phyloP scores from a whole-genome alignment of 306 rosid species.

The Carpinus fangiana region DNA sequence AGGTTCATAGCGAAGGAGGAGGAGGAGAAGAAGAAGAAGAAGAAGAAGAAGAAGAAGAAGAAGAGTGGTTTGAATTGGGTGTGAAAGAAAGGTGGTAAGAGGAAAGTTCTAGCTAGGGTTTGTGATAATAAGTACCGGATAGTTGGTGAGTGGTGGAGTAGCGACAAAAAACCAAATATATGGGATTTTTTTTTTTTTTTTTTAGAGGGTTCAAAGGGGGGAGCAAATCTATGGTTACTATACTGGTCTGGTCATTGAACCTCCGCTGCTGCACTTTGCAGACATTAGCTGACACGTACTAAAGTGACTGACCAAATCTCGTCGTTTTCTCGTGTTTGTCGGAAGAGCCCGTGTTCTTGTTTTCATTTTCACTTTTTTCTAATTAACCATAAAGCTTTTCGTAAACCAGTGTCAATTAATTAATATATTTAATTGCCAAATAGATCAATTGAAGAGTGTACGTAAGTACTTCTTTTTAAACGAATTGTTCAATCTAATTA shows the following conservation, averaged over 20 bases:
- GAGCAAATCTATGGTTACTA: slow-evolving; percentile 38
- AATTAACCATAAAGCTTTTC: background rate
- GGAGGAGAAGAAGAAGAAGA: slow-evolving; percentile 16
- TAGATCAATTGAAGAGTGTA: no score
- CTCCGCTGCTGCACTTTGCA: slow-evolving; percentile 42
- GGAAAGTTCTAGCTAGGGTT: slow-evolving; percentile 41
- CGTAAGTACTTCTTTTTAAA: no score
- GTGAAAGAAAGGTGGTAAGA: background rate
- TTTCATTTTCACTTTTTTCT: background rate
- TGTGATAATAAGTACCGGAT: slow-evolving; percentile 15
- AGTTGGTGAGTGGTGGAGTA: slow-evolving; percentile 17
- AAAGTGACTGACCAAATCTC: slow-evolving; percentile 19
- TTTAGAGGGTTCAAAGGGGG: no score
- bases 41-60: slow-evolving; percentile 18
- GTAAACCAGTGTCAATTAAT: background rate
- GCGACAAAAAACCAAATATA: slow-evolving; percentile 46
- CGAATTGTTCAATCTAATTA: no score
- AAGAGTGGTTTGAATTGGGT: background rate
- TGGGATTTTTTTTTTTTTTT: slow-evolving; percentile 16
- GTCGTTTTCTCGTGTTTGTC: slow-evolving; percentile 11
- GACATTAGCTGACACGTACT: slow-evolving; percentile 38
- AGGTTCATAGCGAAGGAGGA: slow-evolving; percentile 49
- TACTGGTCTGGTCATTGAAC: slow-evolving; percentile 27
- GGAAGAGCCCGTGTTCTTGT: background rate
- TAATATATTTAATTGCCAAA: background rate